A percentile compares a stretch with the other conserved stretches of the same genome.
Evolutionary conservation across 257 asterid species (phyloP).

Genomic region (Solanum rostratum): DNA sequence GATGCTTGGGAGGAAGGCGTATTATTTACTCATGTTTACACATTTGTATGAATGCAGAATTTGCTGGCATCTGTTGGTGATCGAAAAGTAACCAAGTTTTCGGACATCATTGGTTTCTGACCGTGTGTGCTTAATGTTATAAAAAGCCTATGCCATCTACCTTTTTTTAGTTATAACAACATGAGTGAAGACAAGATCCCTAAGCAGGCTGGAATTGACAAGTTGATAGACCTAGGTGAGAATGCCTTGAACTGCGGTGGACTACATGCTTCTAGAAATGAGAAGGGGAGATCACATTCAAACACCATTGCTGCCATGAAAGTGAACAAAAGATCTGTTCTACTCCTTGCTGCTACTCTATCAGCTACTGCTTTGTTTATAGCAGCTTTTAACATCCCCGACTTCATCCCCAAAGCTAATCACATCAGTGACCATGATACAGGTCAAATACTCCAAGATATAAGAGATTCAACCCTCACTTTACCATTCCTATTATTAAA

Average conservation of each 20-base stretch:
- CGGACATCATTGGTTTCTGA: not conserved
- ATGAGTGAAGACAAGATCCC: not conserved
- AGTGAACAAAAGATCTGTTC: not conserved
- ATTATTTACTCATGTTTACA: not conserved
- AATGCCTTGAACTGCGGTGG: not conserved
- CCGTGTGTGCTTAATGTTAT: not conserved
- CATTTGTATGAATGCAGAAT: not conserved
- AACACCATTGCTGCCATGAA: not conserved
- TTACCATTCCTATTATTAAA: not conserved
- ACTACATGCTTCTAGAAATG: not conserved
- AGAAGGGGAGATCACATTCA: not conserved
- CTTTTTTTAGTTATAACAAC: not conserved
- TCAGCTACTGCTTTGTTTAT: not conserved
- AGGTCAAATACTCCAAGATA: not conserved
- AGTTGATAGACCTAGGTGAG: not conserved
- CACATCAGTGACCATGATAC: not conserved
- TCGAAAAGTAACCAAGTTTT: not conserved
- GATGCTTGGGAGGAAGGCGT: no score
- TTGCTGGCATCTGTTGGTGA: not conserved
- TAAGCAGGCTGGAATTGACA: not conserved
- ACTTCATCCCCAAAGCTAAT: not conserved
- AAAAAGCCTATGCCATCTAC: not conserved
- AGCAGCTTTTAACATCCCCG: not conserved
- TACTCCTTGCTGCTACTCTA: not conserved
- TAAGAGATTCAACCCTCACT: not conserved